Conservation (phyloP, 768 basidiomycete species). For the Gloeostereum incarnatum region DNA sequence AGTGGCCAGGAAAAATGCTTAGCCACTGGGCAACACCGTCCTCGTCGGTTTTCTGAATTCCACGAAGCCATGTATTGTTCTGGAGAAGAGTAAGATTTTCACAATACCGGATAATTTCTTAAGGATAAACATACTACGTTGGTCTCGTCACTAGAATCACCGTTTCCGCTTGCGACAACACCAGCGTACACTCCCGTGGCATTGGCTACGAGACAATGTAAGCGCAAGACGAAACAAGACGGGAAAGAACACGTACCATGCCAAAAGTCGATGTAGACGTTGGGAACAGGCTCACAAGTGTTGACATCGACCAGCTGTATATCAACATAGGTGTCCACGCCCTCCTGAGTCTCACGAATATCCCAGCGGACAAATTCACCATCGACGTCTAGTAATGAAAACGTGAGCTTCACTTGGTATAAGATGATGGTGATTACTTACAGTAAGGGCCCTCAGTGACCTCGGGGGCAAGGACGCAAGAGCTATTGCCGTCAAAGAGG, state of each 20-base stretch:
- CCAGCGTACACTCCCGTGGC: constrained; percentile 11
- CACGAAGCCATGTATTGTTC: constrained; percentile 9
- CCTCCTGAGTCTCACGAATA: constrained; percentile 7
- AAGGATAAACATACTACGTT: constrained; percentile 1
- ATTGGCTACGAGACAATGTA: constrained; percentile 3
- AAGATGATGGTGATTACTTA: too few relatives aligned
- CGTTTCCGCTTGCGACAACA: constrained; percentile 9
- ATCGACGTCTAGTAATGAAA: constrained; percentile 10
- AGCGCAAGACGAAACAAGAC: not conserved
- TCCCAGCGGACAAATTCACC: constrained; percentile 10
- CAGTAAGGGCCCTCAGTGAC: too few relatives aligned
- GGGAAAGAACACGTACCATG: constrained; percentile 4
- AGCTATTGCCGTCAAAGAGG: too few relatives aligned
- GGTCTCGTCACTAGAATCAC: constrained; percentile 3
- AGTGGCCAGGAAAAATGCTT: constrained; percentile 10
- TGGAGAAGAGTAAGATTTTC: not conserved
- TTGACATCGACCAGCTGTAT: constrained; percentile 10
- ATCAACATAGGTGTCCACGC: constrained; percentile 9
- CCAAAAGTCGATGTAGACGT: constrained; percentile 11
- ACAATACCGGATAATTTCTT: too few relatives aligned
- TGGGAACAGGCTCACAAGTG: constrained; percentile 10
- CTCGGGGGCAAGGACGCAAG: too few relatives aligned
- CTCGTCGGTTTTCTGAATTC: constrained; percentile 8
- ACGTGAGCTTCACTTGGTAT: too few relatives aligned
- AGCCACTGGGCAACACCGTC: constrained; percentile 11